Conservation (phyloP, 2,329 filamentous ascomycete genomes). For the Penicillium rolfsii region DNA sequence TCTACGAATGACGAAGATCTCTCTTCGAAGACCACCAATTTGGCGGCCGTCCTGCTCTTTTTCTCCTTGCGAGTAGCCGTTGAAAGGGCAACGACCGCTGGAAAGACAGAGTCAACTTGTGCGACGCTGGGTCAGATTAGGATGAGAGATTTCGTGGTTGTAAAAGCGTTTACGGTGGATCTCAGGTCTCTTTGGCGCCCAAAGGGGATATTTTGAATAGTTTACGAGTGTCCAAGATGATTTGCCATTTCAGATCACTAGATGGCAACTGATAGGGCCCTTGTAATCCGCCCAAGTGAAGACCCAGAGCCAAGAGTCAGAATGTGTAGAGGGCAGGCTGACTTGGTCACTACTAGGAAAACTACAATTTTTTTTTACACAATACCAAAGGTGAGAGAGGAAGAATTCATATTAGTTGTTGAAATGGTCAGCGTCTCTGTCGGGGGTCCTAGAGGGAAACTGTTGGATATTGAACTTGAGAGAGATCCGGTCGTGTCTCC, state of each 20-base stretch:
- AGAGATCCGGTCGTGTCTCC: not conserved
- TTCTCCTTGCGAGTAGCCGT: not conserved
- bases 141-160: not conserved
- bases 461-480: not conserved
- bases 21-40: not conserved
- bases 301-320: not conserved
- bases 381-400: not conserved
- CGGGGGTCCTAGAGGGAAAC: not conserved
- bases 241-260: not conserved
- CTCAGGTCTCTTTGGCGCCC: not conserved
- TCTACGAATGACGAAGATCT: not conserved
- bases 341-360: not conserved
- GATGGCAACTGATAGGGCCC: too few relatives aligned
- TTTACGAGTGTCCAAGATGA: not conserved
- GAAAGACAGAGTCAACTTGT: not conserved
- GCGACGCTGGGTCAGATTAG: not conserved
- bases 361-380: not conserved
- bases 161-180: not conserved
- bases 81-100: not conserved
- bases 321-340: slow-evolving; percentile 7
- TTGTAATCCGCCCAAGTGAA: too few relatives aligned
- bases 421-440: slow-evolving; percentile 5
- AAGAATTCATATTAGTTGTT: slow-evolving; percentile 21
- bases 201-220: not conserved
- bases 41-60: not conserved